phyloP scores from a whole-genome alignment of 306 rosid genomes.

The Malus fusca region DNA sequence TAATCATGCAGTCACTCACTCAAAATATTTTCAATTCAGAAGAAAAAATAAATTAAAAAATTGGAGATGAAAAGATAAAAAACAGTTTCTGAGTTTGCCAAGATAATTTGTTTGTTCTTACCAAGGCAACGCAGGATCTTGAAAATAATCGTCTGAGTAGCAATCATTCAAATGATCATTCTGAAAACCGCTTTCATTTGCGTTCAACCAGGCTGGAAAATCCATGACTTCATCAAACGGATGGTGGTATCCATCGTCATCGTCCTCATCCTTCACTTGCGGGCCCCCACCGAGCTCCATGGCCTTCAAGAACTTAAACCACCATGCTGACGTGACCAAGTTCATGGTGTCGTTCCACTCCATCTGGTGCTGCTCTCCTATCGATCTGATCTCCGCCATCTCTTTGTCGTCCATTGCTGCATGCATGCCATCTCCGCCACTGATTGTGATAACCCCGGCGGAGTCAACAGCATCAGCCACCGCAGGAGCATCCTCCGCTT shows the following conservation, averaged over 20 bases:
- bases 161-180: slow-evolving; percentile 27
- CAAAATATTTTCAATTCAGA: not conserved
- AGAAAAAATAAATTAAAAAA: not conserved
- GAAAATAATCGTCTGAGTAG: slow-evolving; percentile 38
- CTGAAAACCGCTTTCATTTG: slow-evolving; percentile 51
- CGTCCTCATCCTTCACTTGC: slow-evolving; percentile 28
- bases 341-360: slow-evolving; percentile 79
- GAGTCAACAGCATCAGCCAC: slow-evolving; percentile 25
- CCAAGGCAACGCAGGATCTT: slow-evolving; percentile 70
- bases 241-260: slow-evolving; percentile 16
- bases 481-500: slow-evolving; percentile 27
- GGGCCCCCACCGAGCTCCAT: slow-evolving; percentile 36
- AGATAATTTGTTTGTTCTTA: slow-evolving; percentile 18
- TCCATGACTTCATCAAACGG: slow-evolving; percentile 50
- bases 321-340: slow-evolving; percentile 75
- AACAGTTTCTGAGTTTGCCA: not conserved
- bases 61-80: not conserved
- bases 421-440: slow-evolving; percentile 32
- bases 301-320: slow-evolving; percentile 65
- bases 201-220: slow-evolving; percentile 73
- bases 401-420: slow-evolving; percentile 71
- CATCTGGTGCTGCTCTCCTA: slow-evolving; percentile 76
- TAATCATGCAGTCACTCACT: not conserved
- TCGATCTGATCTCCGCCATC: slow-evolving; percentile 72
- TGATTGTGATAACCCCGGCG: slow-evolving; percentile 17